Percentiles rank a stretch among this genome's conserved stretches.
Conservation (phyloP, 2,329 filamentous ascomycete genomes). For the Eutypa lata region DNA sequence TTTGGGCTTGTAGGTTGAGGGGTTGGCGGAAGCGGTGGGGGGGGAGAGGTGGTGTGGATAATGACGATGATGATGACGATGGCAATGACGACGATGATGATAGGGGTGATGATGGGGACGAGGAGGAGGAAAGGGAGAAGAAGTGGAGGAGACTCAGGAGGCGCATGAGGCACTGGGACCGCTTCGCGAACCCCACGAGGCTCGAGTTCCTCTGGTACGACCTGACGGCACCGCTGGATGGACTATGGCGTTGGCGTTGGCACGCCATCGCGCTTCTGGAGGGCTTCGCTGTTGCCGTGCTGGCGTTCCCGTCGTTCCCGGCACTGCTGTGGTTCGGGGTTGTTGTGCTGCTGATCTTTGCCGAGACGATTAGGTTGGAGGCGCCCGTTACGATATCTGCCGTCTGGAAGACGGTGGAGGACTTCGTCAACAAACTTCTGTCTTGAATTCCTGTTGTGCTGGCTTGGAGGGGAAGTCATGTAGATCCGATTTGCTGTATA, state of each 20-base stretch:
- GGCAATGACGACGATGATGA: neutral
- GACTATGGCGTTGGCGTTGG: neutral
- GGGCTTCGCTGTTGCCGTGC: neutral
- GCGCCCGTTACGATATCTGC: no score
- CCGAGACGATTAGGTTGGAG: neutral
- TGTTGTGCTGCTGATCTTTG: neutral
- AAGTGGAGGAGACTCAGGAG: neutral
- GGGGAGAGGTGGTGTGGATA: neutral
- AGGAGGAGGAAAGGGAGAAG: no score
- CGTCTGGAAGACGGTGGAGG: no score
- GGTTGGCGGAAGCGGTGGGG: neutral
- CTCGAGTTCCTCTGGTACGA: neutral
- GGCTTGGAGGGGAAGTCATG: no score
- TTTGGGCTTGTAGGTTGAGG: slow-evolving; percentile 5
- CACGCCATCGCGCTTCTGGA: neutral
- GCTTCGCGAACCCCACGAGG: neutral
- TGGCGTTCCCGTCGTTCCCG: neutral
- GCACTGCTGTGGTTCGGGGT: neutral
- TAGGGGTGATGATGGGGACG: no score
- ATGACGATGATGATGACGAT: neutral
- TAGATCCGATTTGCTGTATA: no score
- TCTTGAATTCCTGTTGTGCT: no score
- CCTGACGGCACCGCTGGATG: neutral
- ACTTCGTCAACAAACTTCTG: no score
- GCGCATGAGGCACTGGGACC: neutral